phyloP scores from a whole-genome alignment of 495 filamentous ascomycete species.

The Penicillium bialowiezense region DNA sequence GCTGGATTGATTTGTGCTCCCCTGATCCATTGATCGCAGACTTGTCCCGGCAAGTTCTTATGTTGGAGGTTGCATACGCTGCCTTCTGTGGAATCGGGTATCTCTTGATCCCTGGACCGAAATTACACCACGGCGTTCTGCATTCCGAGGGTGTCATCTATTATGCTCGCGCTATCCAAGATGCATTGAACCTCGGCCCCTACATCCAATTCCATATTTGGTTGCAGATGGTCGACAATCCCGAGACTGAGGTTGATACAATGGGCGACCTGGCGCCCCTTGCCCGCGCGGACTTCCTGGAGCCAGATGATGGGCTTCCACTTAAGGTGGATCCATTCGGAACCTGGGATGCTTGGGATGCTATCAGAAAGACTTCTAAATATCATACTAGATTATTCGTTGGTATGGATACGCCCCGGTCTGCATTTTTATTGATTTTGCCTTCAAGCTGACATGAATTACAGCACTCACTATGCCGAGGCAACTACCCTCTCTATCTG shows the following conservation, averaged over 20 bases:
- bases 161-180: conserved; percentile 82
- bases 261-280: conserved; percentile 58
- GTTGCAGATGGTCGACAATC: conserved; percentile 69
- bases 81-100: conserved; percentile 88
- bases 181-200: conserved; percentile 67
- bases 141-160: conserved; percentile 54
- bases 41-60: conserved; percentile 83
- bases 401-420: conserved; percentile 60
- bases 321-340: conserved; percentile 62
- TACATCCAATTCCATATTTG: conserved; percentile 80
- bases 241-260: conserved; percentile 51
- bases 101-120: conserved; percentile 76
- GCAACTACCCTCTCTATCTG: conserved; percentile 66
- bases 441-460: neutral
- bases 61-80: conserved; percentile 88
- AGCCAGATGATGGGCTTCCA: conserved; percentile 25
- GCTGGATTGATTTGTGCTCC: conserved; percentile 89
- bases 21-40: conserved; percentile 75
- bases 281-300: conserved; percentile 51
- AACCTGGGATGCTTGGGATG: conserved; percentile 92
- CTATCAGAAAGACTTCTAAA: conserved; percentile 80
- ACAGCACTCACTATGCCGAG: conserved; percentile 76
- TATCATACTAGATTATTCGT: conserved; percentile 79
- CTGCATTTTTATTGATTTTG: neutral
- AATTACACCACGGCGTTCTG: conserved; percentile 44